Base-by-base conservation (phyloP, 805 yeast species). In the Lachancea meyersii region DNA sequence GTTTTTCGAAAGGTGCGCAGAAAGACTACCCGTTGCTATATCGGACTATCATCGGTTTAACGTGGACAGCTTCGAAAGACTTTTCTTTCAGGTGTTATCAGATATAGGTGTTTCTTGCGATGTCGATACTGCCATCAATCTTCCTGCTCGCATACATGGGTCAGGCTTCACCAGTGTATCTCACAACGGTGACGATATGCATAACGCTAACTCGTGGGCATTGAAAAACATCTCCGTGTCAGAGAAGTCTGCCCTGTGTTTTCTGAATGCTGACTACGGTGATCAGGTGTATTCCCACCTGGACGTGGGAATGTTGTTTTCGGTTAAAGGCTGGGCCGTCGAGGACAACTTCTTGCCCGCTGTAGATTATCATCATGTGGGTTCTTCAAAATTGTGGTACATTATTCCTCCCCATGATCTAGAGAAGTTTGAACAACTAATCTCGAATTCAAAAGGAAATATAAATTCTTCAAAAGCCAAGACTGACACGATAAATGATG, bases 311-410 rank as follows among this genome's bases (percentile, higher is more conserved):
- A 73, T 74, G 76, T 63, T 77, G 2, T 75, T 72, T 48, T 70
- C 81, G 38, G 61, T 75, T 2, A 72, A 72, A 40, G 69, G 75
- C 34, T 82, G 86, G 86, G 58, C 61, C 17, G 58, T 71, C 41
- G 84, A 77, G 49, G 88, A 82, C 48, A 82, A 77, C 47, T 76
- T 74, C 57, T 57, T 81, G 2, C 77, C 77, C 34, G 54, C 66
- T 9, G 62, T 72, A 22, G 78, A 76, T 52, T 80, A 71, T 47
- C 75, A 71, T 35, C 78, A 77, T 48, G 49, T 68, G 38, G 89
- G 88, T 2, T 73, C 74, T 5, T 53, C 67, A 11, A 75, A 72
- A 52, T 52, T 74, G 16, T 79, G 86, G 85, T 80, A 77, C 47
- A 71, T 79, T 43, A 69, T 82, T n/a, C 74, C 82, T 0, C 81